A percentile compares a stretch with the other conserved stretches of the same genome.
phyloP scores from a whole-genome alignment of 306 rosid genomes.

The Abrus precatorius region DNA sequence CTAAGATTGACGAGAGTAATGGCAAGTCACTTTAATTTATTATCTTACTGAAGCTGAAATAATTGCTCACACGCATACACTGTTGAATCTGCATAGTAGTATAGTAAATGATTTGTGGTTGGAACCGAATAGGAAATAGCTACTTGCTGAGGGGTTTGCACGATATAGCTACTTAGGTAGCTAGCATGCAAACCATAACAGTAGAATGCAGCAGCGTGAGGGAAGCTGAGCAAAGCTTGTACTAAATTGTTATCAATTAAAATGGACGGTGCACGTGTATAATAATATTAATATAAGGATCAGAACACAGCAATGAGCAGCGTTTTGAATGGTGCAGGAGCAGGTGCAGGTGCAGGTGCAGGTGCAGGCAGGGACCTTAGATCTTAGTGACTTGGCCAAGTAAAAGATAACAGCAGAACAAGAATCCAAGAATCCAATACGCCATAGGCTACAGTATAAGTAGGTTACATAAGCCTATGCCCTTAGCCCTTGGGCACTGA shows the following conservation, averaged over 20 bases:
- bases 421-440: slow-evolving; percentile 34
- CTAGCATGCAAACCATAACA: neutral
- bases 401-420: slow-evolving; percentile 49
- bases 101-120: slow-evolving; percentile 46
- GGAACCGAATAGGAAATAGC: slow-evolving; percentile 29
- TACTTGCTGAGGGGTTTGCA: neutral
- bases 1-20: too few species aligned
- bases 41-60: neutral
- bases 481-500: slow-evolving; percentile 16
- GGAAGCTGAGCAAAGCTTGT: slow-evolving; percentile 23
- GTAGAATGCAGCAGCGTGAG: slow-evolving; percentile 7
- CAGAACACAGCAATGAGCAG: neutral
- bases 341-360: slow-evolving; percentile 25
- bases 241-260: neutral
- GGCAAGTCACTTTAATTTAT: neutral
- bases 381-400: slow-evolving; percentile 51
- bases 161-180: slow-evolving; percentile 4
- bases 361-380: neutral
- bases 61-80: neutral
- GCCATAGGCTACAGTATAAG: slow-evolving; percentile 36
- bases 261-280: slow-evolving; percentile 36
- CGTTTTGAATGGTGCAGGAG: slow-evolving; percentile 39
- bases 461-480: slow-evolving; percentile 56
- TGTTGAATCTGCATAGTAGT: slow-evolving; percentile 17
- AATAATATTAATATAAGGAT: neutral